Evolutionary conservation across 1,284 basidiomycete genomes (phyloP).

Genomic region (Ustilago esculenta): DNA sequence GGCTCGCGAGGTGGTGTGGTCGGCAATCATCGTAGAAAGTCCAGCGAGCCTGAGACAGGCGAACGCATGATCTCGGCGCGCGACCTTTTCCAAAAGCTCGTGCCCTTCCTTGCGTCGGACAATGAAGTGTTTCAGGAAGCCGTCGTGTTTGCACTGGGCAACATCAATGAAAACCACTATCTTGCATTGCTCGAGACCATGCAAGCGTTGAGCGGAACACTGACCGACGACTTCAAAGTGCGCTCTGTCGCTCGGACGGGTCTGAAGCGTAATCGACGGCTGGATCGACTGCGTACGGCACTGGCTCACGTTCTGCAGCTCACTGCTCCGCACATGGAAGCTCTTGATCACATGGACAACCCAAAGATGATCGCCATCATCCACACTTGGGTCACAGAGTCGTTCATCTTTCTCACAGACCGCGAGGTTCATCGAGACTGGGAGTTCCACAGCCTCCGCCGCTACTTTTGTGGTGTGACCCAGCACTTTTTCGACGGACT

Average conservation of each 20-base stretch:
- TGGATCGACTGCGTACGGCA: conserved; percentile 84
- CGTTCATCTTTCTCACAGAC: conserved; percentile 79
- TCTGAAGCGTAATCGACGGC: conserved; percentile 73
- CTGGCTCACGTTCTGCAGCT: conserved; percentile 89
- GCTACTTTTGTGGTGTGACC: conserved; percentile 88
- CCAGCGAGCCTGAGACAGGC: conserved; percentile 73
- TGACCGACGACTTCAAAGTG: conserved; percentile 77
- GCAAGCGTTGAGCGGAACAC: conserved; percentile 79
- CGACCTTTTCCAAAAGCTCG: conserved; percentile 80
- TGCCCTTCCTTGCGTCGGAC: conserved; percentile 86
- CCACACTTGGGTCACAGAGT: conserved; percentile 85
- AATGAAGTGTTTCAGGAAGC: conserved; percentile 83
- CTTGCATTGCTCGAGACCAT: conserved; percentile 85
- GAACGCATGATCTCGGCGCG: conserved; percentile 81
- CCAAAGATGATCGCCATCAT: conserved; percentile 78
- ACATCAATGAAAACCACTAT: conserved; percentile 80
- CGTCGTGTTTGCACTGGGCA: conserved; percentile 86
- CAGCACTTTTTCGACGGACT: conserved; percentile 85
- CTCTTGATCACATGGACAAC: conserved; percentile 76
- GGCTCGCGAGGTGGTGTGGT: conserved; percentile 70
- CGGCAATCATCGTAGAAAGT: conserved; percentile 77
- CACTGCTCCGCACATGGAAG: conserved; percentile 80
- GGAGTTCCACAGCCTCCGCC: conserved; percentile 81
- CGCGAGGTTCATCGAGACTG: conserved; percentile 79
- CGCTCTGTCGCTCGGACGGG: conserved; percentile 59